These are phyloP conservation scores for Termitomyces sp. DNA, from an alignment of 768 basidiomycete genomes.

Conservation along the genomic window DNA sequence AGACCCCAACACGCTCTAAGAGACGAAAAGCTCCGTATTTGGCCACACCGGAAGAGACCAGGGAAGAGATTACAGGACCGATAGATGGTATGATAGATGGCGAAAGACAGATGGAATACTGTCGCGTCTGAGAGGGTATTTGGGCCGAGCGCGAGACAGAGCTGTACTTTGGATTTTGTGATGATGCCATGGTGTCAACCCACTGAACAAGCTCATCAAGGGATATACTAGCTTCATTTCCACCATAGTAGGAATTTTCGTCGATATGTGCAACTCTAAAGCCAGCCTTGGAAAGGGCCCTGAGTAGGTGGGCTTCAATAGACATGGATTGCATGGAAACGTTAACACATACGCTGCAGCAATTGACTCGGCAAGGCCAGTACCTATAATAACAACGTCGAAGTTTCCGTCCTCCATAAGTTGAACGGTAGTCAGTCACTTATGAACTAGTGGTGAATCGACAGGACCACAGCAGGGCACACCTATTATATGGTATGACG, in stretches of 20 bases:
- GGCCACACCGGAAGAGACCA: constrained; percentile 81
- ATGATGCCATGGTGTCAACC: constrained; percentile 40
- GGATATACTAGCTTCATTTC: constrained; percentile 74
- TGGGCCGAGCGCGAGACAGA: constrained; percentile 40
- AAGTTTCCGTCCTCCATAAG: constrained; percentile 44
- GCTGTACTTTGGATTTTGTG: constrained; percentile 30
- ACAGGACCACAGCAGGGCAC: neutral
- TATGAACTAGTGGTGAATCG: neutral
- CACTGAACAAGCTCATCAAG: constrained; percentile 77
- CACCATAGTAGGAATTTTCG: constrained; percentile 81
- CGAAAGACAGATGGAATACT: constrained; percentile 83
- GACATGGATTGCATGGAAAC: neutral
- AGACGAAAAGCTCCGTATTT: constrained; percentile 91
- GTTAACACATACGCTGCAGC: constrained; percentile 71
- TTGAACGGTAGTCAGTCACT: neutral
- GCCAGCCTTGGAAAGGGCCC: constrained; percentile 86
- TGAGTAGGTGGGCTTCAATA: constrained; percentile 26
- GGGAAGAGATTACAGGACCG: constrained; percentile 74
- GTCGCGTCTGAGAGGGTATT: constrained; percentile 55
- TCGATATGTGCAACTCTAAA: constrained; percentile 89
- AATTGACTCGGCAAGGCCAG: constrained; percentile 84
- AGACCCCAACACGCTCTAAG: constrained; percentile 66
- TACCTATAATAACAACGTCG: constrained; percentile 70
- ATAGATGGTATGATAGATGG: constrained; percentile 79
- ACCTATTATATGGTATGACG: neutral